Percentiles rank a stretch among this genome's conserved stretches.
phyloP scores from a whole-genome alignment of 495 filamentous ascomycete species.

The Penicillium flavigenum region DNA sequence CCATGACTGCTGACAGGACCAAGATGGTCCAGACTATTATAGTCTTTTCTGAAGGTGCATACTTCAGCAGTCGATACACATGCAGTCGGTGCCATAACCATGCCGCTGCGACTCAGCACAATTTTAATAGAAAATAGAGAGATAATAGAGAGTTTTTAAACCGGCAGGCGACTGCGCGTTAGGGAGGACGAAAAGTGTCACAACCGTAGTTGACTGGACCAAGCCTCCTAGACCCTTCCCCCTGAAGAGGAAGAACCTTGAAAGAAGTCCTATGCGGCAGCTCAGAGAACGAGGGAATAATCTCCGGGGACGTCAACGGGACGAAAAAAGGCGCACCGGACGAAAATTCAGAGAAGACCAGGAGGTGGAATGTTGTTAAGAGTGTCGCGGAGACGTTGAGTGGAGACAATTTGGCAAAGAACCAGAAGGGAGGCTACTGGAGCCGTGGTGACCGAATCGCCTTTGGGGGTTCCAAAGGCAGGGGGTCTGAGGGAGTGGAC shows the following conservation, averaged over 20 bases:
- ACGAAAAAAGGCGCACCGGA: slow-evolving; percentile 52
- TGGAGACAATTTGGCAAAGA: slow-evolving; percentile 77
- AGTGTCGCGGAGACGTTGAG: slow-evolving; percentile 57
- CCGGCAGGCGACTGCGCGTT: slow-evolving; percentile 52
- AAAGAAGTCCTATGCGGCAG: slow-evolving; percentile 98
- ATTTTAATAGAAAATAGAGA: slow-evolving; percentile 22
- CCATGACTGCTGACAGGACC: slow-evolving; percentile 37
- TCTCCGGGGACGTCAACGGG: slow-evolving; percentile 53
- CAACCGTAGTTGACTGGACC: slow-evolving; percentile 71
- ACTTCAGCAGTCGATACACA: slow-evolving; percentile 53
- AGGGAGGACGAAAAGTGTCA: slow-evolving; percentile 88
- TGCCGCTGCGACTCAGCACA: slow-evolving; percentile 42
- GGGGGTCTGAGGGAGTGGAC: slow-evolving; percentile 8
- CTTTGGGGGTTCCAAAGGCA: slow-evolving; percentile 74
- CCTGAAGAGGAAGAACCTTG: slow-evolving; percentile 90
- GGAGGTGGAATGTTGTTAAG: slow-evolving; percentile 72
- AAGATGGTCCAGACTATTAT: slow-evolving; percentile 27
- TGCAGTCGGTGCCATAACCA: slow-evolving; percentile 74
- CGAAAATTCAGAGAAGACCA: slow-evolving; percentile 59
- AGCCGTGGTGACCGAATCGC: slow-evolving; percentile 66
- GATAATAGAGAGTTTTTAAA: slow-evolving; percentile 16
- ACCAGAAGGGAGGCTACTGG: slow-evolving; percentile 59
- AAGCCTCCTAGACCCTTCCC: slow-evolving; percentile 40
- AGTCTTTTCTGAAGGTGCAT: slow-evolving; percentile 42
- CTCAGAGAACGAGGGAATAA: slow-evolving; percentile 64